Evolutionary conservation across 1,139 yeast species (phyloP), one percentile per base, ranked within the genome.

Genomic region (Diutina ranongensis): DNA sequence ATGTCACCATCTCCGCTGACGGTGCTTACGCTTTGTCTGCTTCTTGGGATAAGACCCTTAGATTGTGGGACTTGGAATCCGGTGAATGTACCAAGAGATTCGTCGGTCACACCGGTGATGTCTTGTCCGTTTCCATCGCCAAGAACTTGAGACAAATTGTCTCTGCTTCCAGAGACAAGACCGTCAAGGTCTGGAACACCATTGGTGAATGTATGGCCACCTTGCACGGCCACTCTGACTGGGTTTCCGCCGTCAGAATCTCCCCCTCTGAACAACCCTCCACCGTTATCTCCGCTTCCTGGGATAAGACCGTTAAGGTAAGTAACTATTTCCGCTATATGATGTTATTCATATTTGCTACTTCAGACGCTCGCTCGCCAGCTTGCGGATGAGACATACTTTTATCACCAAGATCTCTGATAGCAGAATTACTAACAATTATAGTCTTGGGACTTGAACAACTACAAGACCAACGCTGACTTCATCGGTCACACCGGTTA

Each of bases 131-230:
- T 63, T 85, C 97, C 59, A 87, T 92, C 72, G 85, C 97, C 65
- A 80, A 86, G 72, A 87, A 86, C 82, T 89, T 92, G 74, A 86
- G 97, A 79, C 95, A 88, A 77, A 87, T 92, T 66, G 96, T 89
- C 58, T 89, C 98, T 71, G 95, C 96, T 72, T 89, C 97, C 61
- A 89, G 98, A 76, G 98, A 92, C 75, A 86, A 87, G 81, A 85
- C 97, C 72, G 89, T 92, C 74, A 89, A 87, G 81, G 89, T 92
- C 75, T 92, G 98, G 98, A 89, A 94, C 84, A 87, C 95, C 76
- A 78, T 88, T 67, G 99, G 98, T 80, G 88, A 86, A 71, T 88
- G 96, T 81, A 83, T 86, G 80, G 83, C 84, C 76, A 87, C 97
- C 64, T 83, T 89, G 74, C 70, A 77, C 61, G 94, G 95, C 62